Base-by-base conservation (phyloP, 768 basidiomycete genomes). In the Auricularia heimuer region DNA sequence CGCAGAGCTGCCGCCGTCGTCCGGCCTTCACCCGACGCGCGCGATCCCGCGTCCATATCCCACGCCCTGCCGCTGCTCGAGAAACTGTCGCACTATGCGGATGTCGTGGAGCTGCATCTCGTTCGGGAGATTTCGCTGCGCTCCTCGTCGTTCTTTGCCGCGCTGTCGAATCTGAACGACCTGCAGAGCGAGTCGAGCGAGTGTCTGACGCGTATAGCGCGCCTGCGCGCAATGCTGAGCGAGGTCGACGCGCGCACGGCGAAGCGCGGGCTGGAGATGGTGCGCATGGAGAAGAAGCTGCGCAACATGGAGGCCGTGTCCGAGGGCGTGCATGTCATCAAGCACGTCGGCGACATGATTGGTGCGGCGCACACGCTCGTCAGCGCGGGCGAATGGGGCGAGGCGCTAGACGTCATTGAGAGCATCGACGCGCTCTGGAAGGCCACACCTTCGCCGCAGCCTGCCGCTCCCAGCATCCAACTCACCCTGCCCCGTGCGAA, bases 81-180 rank as follows among this genome's bases (percentile, higher is more conserved):
- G 72, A 89, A 86, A 70, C 85, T 98, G 67, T 94, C 94, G 10
- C 88, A 92, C 64, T 89, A 96, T 71, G 88, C 95, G 2, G 97
- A 98, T 73, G 89, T 89, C 0, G 84, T 98, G 67, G 97, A 99
- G 73, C 87, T 93, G 66, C 96, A 99, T 75, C 89, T 99, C 64
- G 85, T 95, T 3, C 86, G 86, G 66, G 97, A 98, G 75, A 95
- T 99, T 56, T 89, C 90, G 8, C 78, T 89, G 10, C 89, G 96
- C 14, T 92, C 94, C 0, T 84, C 91, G 0, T 93, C 94, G 1
- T 99, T 99, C 82, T 99, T 98, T 71, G 89, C 95, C 3, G 97
- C 97, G 6, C 83, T 99, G 44, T 84, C 93, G 6, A 99, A 99
- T 74, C 80, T 99, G 7, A 91, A 97, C 71, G 89, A 93, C 67